Base-by-base conservation (phyloP, 257 asterid species). In the Rubia yunnanensis region DNA sequence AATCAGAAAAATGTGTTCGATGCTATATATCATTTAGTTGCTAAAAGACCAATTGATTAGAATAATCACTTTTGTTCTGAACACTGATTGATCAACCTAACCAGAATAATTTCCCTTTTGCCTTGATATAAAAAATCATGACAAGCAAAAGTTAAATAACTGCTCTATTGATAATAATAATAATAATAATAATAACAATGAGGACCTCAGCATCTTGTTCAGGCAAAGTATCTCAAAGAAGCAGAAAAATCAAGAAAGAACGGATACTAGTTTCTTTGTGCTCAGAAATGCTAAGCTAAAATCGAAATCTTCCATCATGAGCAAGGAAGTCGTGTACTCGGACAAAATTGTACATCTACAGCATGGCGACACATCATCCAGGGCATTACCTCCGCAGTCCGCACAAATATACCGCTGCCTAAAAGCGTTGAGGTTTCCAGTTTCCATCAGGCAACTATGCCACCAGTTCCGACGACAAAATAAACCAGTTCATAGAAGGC, bases 281-380 rank as follows among this genome's bases (percentile, higher is more conserved):
- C 17, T 62, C 26, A 32, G 39, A 61, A 57, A 41, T n/a, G 46
- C 23, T 24, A 62, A 50, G 53, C 14, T 20, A 35, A 62, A 50
- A 60, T 34, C 39, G 36, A 24, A 26, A 38, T 18, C 44, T 61
- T 48, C 18, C 63, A 20, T 24, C 26, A 10, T 17, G 68, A 50
- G 46, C 49, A 62, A 70, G 48, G 52, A 59, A 48, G 54, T 36
- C 15, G 39, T 11, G 41, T 18, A 49, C 48, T 34, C 64, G 31
- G 30, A 49, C 73, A 48, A 60, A 69, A 69, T 24, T 69, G 67
- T 49, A 34, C 62, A 31, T 23, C 62, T 52, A 35, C 41, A 64
- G 68, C 68, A 70, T 17, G 60, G 11, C 15, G 15, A 17, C 23
- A 32, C 34, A 23, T 24, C 44, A 70, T 24, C 24, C 27, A 35